Percentiles rank a stretch among this genome's conserved stretches.
Evolutionary conservation across 768 basidiomycete species (phyloP).

Genomic region (Austroboletus festivus): DNA sequence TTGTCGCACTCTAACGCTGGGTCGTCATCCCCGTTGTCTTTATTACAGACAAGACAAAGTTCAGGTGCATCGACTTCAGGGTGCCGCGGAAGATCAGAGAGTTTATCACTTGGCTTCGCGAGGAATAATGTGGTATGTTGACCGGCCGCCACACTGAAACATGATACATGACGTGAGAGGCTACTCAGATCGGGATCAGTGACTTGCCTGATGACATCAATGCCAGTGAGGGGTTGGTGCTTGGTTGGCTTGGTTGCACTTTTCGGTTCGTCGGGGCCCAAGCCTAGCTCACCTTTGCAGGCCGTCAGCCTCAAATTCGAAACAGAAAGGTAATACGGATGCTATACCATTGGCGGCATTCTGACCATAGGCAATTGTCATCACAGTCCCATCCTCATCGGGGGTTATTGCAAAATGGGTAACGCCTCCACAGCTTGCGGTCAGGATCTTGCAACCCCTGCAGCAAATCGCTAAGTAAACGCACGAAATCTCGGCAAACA

Average conservation of each 20-base stretch:
- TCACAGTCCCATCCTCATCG: conserved; percentile 69
- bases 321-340: background rate
- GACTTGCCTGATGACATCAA: conserved; percentile 68
- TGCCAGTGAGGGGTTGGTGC: conserved; percentile 65
- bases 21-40: conserved; percentile 70
- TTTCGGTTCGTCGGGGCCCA: conserved; percentile 79
- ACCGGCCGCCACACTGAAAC: conserved; percentile 69
- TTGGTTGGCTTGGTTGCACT: conserved; percentile 80
- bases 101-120: conserved; percentile 67
- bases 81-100: conserved; percentile 77
- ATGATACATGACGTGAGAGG: too few species aligned
- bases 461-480: conserved; percentile 2
- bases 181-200: conserved; percentile 23
- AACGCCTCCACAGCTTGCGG: conserved; percentile 77
- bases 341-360: conserved; percentile 75
- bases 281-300: conserved; percentile 68
- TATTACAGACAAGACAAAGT: conserved; percentile 67
- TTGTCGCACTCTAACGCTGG: conserved; percentile 88
- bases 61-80: conserved; percentile 73
- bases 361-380: conserved; percentile 86
- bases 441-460: conserved; percentile 76
- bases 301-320: background rate
- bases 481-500: background rate
- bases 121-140: conserved; percentile 87
- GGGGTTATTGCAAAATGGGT: conserved; percentile 80